Evolutionary conservation across 441 rosid species (phyloP), one percentile per base, ranked within the genome.

Genomic region (Croton laevigatus): DNA sequence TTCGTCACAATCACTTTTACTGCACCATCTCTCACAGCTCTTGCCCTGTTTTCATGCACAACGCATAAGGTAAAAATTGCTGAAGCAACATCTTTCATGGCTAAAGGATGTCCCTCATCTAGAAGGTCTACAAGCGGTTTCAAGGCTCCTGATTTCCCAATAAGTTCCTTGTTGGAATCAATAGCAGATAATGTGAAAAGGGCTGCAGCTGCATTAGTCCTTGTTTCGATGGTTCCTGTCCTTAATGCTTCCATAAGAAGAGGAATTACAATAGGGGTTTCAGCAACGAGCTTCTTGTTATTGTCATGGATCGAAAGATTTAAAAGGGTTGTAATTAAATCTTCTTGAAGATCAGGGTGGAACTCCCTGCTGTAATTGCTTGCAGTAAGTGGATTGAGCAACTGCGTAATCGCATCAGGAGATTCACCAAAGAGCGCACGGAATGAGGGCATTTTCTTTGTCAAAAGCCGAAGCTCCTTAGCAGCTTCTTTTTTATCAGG

Each of bases 121-220:
- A 94, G 68, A 12, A 94, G 94, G 68, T 89, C 84, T 16, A 92
- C 65, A 1, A 94, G 91, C 40, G 91, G 98, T 73, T 81, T 88
- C 38, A 94, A 46, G 45, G 91, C 92, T 65, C 93, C 94, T 0
- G 89, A 84, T 78, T 84, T 88, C 12, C 96, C 99, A 27, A 94
- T 83, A 16, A 89, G 87, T 49, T 59, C 73, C 81, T 94, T 94
- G 75, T 92, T 94, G 16, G 96, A 84, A 81, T 94, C 97, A 6
- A 92, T 87, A 12, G 98, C 96, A 2, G 99, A 85, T 32, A 94
- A 70, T 20, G 99, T 90, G 75, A 94, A 94, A 62, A 94, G 79
- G 1, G 98, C 86, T 0, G 99, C 98, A 38, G 99, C 97, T 17
- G 99, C 98, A 70, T 92, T 94, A 72, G 94, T 86, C 73, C 86